Percentiles rank a stretch among this genome's conserved stretches.
phyloP scores from a whole-genome alignment of 2,329 filamentous ascomycete species.

The Aspergillus awamori region DNA sequence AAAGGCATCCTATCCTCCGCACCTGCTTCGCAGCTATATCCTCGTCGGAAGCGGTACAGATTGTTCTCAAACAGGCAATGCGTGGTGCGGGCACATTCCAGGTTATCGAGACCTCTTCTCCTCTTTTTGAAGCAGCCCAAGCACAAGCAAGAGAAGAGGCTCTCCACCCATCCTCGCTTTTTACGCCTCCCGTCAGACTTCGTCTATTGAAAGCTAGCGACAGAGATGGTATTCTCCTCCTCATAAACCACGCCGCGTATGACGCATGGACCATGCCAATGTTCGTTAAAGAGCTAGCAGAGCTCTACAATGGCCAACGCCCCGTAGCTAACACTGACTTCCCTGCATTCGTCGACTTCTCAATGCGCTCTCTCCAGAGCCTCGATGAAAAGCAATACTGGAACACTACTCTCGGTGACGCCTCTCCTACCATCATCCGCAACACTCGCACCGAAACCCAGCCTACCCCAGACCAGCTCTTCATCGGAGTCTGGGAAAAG shows the following conservation, averaged over 20 bases:
- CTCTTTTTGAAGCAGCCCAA: slow-evolving; percentile 21
- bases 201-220: slow-evolving; percentile 31
- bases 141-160: slow-evolving; percentile 28
- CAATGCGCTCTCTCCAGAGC: slow-evolving; percentile 22
- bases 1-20: slow-evolving; percentile 37
- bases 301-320: slow-evolving; percentile 27
- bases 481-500: slow-evolving; percentile 28
- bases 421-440: slow-evolving; percentile 26
- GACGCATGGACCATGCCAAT: slow-evolving; percentile 42
- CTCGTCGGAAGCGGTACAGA: slow-evolving; percentile 30
- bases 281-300: slow-evolving; percentile 34
- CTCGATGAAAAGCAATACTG: slow-evolving; percentile 29
- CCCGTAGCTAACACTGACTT: slow-evolving; percentile 23
- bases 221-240: slow-evolving; percentile 33
- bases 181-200: slow-evolving; percentile 35
- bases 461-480: slow-evolving; percentile 18
- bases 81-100: slow-evolving; percentile 26
- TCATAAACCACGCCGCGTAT: slow-evolving; percentile 41
- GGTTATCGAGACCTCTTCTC: slow-evolving; percentile 18
- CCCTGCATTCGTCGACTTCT: slow-evolving; percentile 29
- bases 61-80: slow-evolving; percentile 31
- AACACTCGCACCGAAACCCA: background rate
- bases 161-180: slow-evolving; percentile 32
- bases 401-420: slow-evolving; percentile 21
- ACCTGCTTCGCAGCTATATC: slow-evolving; percentile 37